Evolutionary conservation across 441 rosid species (phyloP), one percentile per base, ranked within the genome.

Genomic region (Adansonia grandidieri): DNA sequence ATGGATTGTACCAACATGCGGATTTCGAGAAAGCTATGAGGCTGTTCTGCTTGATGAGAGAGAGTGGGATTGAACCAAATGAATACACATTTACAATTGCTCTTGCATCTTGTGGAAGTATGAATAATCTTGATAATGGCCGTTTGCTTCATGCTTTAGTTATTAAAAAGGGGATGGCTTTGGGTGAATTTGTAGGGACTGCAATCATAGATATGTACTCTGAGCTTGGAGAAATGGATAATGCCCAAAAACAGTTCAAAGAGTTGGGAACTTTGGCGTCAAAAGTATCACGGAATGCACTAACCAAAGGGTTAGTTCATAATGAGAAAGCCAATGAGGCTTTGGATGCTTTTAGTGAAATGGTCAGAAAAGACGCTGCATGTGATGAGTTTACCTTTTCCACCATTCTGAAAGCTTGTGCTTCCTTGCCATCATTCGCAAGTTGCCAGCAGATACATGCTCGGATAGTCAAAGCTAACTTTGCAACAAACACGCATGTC

Each of bases 181-280:
- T 62, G 4, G 72, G 82, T 68, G 44, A 77, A 28, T 84, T 79
- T 74, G 84, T 86, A 47, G 80, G 60, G 71, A 80, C 85, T 47
- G 81, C 83, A 67, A 79, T 86, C 53, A 51, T 82, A 48, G 86
- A 82, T 73, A 80, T 84, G 87, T 86, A 86, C 74, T 77, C 82
- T 4, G 76, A 75, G 71, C 80, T 85, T 50, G 84, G 84, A 71
- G 73, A 77, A 68, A 79, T 64, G 58, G 75, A 60, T 14, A 73
- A 80, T 19, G 86, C 84, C 2, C 19, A 58, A 51, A 78, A 61
- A 17, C 80, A 78, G 79, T 75, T 86, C 64, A 58, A 45, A 24
- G 66, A 60, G 71, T 84, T 82, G 83, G 75, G 77, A 48, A 80
- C 75, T 72, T 58, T 51, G 65, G 80, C 71, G 24, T 67, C 82